Evolutionary conservation across 257 asterid genomes (phyloP).

Genomic region (Gentiana dahurica): DNA sequence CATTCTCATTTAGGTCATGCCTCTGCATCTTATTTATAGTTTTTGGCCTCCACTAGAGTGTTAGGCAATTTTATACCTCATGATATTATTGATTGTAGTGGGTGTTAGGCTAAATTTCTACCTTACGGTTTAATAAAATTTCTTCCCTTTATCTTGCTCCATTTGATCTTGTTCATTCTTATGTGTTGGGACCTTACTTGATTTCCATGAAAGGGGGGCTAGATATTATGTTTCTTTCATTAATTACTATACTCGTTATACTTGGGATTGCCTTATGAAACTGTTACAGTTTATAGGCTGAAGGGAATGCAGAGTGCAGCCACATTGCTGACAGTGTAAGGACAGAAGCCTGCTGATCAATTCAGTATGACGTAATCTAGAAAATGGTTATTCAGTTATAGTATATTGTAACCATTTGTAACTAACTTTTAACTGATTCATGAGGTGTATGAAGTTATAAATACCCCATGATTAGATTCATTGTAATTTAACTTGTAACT

Average conservation of each 20-base stretch:
- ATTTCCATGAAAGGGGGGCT: neutral
- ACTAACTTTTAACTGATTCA: no score
- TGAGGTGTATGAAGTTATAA: no score
- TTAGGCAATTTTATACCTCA: neutral
- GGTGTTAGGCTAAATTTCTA: neutral
- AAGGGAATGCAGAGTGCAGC: no score
- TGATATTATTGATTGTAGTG: neutral
- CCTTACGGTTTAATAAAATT: neutral
- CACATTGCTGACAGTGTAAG: no score
- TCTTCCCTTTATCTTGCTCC: neutral
- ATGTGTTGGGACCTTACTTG: slow-evolving; percentile 1
- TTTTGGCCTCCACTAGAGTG: neutral
- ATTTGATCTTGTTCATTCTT: slow-evolving; percentile 1
- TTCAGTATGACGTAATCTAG: no score
- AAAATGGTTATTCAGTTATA: neutral
- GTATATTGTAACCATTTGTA: no score
- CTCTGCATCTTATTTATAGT: neutral
- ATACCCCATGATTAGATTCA: no score
- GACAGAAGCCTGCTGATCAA: no score
- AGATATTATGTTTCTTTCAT: slow-evolving; percentile 2
- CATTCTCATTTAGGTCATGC: neutral
- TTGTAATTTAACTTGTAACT: no score
- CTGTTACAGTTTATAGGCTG: neutral
- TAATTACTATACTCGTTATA: neutral
- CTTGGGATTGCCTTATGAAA: neutral